A percentile compares a stretch with the other conserved stretches of the same genome.
Conservation (phyloP, 768 basidiomycete species). For the Rhodotorula diobovata region DNA sequence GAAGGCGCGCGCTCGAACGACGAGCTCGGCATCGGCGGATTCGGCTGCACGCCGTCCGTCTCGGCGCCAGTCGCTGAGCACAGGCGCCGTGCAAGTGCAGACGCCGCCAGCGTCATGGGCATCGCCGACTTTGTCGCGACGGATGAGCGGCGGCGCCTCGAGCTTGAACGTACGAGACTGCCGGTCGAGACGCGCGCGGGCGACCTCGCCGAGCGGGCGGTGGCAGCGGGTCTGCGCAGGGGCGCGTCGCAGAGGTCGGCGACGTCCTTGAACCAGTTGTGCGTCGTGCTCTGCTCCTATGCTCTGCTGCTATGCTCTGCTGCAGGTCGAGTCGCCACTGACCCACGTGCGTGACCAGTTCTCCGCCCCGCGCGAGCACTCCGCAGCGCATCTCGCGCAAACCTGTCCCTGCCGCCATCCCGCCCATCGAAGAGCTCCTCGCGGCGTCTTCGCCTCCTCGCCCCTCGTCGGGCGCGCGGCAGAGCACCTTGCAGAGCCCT, state of each 20-base stretch:
- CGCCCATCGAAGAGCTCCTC: conserved; percentile 1
- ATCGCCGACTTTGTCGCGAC: conserved; percentile 16
- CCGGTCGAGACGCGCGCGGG: conserved; percentile 6
- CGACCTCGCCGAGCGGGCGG: background rate
- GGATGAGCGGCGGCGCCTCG: conserved; percentile 3
- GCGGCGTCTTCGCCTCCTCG: background rate
- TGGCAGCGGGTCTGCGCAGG: background rate
- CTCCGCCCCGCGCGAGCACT: background rate
- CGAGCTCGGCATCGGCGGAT: conserved; percentile 7
- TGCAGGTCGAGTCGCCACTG: too few species aligned
- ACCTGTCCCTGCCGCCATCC: conserved; percentile 8
- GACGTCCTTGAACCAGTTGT: background rate
- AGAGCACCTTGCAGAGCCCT: background rate
- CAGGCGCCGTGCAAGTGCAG: background rate
- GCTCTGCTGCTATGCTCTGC: too few species aligned
- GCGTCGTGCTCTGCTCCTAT: background rate
- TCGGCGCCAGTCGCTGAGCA: background rate
- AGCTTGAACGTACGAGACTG: background rate
- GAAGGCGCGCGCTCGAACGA: background rate
- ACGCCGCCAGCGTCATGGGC: background rate
- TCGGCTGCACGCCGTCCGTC: background rate
- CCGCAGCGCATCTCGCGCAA: conserved; percentile 12
- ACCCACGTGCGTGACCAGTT: background rate
- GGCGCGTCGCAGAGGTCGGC: background rate
- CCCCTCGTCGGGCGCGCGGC: background rate